phyloP scores from a whole-genome alignment of 2,329 filamentous ascomycete genomes.

The Huntiella savannae region DNA sequence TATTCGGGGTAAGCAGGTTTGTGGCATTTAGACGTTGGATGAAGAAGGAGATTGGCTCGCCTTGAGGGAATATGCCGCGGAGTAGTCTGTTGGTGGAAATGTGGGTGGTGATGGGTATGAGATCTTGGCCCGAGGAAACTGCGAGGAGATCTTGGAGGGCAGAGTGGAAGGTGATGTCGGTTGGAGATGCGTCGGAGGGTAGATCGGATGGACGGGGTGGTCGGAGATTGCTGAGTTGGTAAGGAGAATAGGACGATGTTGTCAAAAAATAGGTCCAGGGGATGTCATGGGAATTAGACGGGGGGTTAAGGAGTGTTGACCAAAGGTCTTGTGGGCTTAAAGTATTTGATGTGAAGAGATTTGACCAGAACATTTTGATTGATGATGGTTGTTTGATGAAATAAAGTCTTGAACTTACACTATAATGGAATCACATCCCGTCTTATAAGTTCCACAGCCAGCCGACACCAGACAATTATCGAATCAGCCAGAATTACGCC shows the following conservation, averaged over 20 bases:
- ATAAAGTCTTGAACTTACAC: not conserved
- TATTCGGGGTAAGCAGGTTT: constrained; percentile 20
- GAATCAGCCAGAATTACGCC: too few species aligned
- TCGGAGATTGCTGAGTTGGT: constrained; percentile 25
- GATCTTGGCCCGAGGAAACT: constrained; percentile 23
- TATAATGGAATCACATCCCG: not conserved
- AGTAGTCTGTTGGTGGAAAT: constrained; percentile 21
- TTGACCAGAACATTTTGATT: constrained; percentile 8
- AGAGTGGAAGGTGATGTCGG: constrained; percentile 31
- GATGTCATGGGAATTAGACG: constrained; percentile 5
- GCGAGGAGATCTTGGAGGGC: constrained; percentile 38
- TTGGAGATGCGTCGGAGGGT: constrained; percentile 15
- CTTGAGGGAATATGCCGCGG: constrained; percentile 21
- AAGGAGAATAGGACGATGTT: constrained; percentile 25
- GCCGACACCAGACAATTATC: too few species aligned
- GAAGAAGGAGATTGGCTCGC: constrained; percentile 26
- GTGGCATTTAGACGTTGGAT: constrained; percentile 21
- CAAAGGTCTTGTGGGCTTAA: too few species aligned
- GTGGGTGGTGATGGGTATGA: constrained; percentile 22
- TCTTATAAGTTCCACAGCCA: too few species aligned
- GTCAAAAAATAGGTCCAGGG: constrained; percentile 9
- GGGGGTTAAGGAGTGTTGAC: not conserved
- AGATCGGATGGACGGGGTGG: constrained; percentile 29
- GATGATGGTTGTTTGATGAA: not conserved
- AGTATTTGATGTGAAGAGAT: too few species aligned